These are phyloP conservation scores for Cladophialophora carrionii DNA, from an alignment of 2,329 filamentous ascomycete genomes.

Conservation along the genomic window DNA sequence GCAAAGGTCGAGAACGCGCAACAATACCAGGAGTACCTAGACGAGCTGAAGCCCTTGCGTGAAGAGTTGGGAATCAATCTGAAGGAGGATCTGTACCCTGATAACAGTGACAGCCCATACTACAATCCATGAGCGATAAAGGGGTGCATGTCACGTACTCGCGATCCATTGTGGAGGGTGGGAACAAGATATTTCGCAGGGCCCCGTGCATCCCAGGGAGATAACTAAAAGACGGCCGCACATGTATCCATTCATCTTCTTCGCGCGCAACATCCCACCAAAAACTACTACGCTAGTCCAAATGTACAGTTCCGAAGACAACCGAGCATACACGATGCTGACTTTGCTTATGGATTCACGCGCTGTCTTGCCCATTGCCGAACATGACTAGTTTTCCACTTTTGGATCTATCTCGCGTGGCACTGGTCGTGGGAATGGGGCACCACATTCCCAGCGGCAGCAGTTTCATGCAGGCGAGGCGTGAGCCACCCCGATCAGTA, in stretches of 20 bases:
- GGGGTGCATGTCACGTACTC: background rate
- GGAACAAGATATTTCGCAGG: conserved; percentile 13
- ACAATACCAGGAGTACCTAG: conserved; percentile 89
- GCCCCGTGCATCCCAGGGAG: conserved; percentile 2
- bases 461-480: background rate
- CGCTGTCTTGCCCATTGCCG: background rate
- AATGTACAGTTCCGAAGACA: conserved; percentile 22
- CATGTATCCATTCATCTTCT: conserved; percentile 13
- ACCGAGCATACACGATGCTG: background rate
- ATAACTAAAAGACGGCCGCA: background rate
- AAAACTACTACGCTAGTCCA: conserved; percentile 14
- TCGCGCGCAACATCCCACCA: conserved; percentile 11
- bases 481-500: no score
- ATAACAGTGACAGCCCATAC: conserved; percentile 42
- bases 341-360: background rate
- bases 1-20: conserved; percentile 98
- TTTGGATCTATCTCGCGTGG: background rate
- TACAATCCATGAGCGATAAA: conserved; percentile 35
- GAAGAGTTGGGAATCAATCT: conserved; percentile 90
- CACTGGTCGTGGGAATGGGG: no score
- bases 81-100: conserved; percentile 90
- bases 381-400: no score
- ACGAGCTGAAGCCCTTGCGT: conserved; percentile 87
- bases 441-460: background rate
- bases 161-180: conserved; percentile 5